A percentile compares a stretch with the other conserved stretches of the same genome.
Conservation (phyloP, 2,329 filamentous ascomycete genomes). For the Epichloe coenophiala region DNA sequence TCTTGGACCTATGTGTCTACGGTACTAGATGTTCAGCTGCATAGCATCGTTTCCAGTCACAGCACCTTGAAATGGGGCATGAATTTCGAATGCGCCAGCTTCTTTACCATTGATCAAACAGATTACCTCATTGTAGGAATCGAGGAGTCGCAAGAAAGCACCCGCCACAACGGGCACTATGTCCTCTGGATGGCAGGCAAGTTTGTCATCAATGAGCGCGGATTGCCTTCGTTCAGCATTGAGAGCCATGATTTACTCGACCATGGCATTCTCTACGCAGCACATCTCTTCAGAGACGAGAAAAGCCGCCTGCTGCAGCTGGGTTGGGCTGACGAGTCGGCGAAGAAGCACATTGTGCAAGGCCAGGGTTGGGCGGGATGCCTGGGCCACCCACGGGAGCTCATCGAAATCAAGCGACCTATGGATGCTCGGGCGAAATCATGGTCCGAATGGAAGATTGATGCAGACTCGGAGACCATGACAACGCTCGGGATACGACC, state of each 20-base stretch:
- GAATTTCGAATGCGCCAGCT: conserved; percentile 14
- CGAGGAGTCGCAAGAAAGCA: conserved; percentile 7
- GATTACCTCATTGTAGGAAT: conserved; percentile 9
- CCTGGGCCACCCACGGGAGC: conserved; percentile 8
- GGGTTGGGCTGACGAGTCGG: conserved; percentile 10
- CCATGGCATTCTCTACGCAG: conserved; percentile 12
- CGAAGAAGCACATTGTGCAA: conserved; percentile 5
- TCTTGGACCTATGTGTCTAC: conserved; percentile 10
- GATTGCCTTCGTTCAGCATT: conserved; percentile 4
- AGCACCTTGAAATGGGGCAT: conserved; percentile 6
- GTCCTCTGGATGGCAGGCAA: conserved; percentile 7
- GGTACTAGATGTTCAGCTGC: conserved; percentile 4
- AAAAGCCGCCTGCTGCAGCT: conserved; percentile 7
- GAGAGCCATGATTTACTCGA: conserved; percentile 7
- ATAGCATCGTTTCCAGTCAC: neutral
- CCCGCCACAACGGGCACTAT: conserved; percentile 6
- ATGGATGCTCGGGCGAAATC: neutral
- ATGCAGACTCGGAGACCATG: conserved; percentile 5
- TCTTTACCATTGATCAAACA: conserved; percentile 4
- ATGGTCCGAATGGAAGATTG: conserved; percentile 7
- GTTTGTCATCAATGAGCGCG: neutral
- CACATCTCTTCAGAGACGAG: conserved; percentile 11
- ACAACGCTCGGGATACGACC: conserved; percentile 8
- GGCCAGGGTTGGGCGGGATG: conserved; percentile 9
- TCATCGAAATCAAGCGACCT: conserved; percentile 3